These are phyloP conservation scores for Xylariales sp. DNA, from an alignment of 2,329 filamentous ascomycete genomes.

Conservation along the genomic window DNA sequence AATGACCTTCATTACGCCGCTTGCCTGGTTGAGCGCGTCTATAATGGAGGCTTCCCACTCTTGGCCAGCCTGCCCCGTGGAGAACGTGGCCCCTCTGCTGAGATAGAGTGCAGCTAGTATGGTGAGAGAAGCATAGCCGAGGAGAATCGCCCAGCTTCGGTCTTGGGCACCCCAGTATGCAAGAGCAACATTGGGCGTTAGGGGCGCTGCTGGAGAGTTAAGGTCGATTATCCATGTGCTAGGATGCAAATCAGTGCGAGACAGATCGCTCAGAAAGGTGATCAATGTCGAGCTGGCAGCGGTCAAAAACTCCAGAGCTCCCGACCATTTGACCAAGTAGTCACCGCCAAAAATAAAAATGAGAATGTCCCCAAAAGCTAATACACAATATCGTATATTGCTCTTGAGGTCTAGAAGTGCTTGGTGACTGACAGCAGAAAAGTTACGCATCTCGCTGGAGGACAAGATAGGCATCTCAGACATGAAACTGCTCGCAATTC, in stretches of 20 bases:
- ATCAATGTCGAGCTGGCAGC: constrained; percentile 40
- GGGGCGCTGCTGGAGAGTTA: constrained; percentile 54
- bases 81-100: constrained; percentile 76
- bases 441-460: constrained; percentile 75
- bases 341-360: constrained; percentile 60
- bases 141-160: constrained; percentile 76
- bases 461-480: constrained; percentile 64
- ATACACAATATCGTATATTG: constrained; percentile 58
- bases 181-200: constrained; percentile 65
- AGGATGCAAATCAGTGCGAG: constrained; percentile 57
- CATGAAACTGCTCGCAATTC: constrained; percentile 63
- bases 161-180: constrained; percentile 76
- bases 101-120: constrained; percentile 83
- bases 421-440: constrained; percentile 80
- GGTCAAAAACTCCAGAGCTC: constrained; percentile 40
- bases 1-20: constrained; percentile 97
- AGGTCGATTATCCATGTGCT: constrained; percentile 70
- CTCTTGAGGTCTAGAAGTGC: constrained; percentile 72
- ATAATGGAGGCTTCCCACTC: constrained; percentile 81
- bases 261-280: constrained; percentile 49
- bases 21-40: constrained; percentile 89
- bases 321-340: constrained; percentile 50
- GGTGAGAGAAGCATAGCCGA: constrained; percentile 84
- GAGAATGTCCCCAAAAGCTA: constrained; percentile 53
- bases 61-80: constrained; percentile 64